Base-by-base conservation (phyloP, 2,329 filamentous ascomycete species). In the Fusarium mangiferae region DNA sequence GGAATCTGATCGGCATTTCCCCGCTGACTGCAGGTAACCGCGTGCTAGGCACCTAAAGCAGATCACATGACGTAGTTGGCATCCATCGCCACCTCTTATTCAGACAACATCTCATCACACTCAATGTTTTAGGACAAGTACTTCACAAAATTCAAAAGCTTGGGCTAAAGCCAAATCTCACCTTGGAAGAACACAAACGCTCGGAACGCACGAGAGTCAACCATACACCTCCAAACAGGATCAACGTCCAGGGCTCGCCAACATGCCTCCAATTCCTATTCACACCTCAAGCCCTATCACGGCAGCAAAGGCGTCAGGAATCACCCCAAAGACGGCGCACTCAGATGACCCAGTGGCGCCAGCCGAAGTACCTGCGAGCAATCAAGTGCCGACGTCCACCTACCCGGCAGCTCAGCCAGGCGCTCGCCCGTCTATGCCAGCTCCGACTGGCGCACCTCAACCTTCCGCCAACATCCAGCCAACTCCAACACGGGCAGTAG, bases 261-360 rank as follows among this genome's bases (percentile, higher is more conserved):
- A 52, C n/a, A 91, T 91, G 90, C 85, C 89, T 55, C 86, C 89
- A n/a, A 87, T 92, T 70, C 88, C 87, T 54, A 86, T 91, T 46
- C 90, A 90, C 80, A 87, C 85, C 41, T 81, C 87, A 62, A 90
- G 88, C 79, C 90, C 90, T 51, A 90, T 91, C 80, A 87, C 84
- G 75, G 86, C 87, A 42, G 82, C 86, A 66, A 90, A 90, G 81
- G 83, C 88, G 55, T 83, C 84, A 22, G 87, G 83, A 38, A 78
- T 82, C 46, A 87, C 87, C 26, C 84, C 87, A 35, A 80, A 87
- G 72, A 89, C 87, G 22, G 80, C 79, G 44, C 68, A 75, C 13
- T 68, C 80, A 60, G 75, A 75, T 20, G 61, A 71, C 5, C 45
- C 58, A 28, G 72, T 68, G n/a, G 56, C 72, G 68, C 70, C 66